Evolutionary conservation across 2,329 filamentous ascomycete genomes (phyloP).

Genomic region (Mycosphaerella sp.): DNA sequence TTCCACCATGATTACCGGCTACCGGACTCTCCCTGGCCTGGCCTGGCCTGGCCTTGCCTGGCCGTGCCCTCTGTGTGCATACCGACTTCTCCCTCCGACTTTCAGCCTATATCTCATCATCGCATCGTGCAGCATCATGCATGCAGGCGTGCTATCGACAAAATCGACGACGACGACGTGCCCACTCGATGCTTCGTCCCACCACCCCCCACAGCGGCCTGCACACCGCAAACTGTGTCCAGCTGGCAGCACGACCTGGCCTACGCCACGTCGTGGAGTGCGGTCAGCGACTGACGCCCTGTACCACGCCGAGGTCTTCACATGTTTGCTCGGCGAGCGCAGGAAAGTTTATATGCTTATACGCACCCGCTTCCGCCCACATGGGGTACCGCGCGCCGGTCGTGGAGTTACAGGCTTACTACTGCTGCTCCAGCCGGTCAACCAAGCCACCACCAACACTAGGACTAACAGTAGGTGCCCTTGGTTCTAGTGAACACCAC

Average conservation of each 20-base stretch:
- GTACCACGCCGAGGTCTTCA: slow-evolving; percentile 6
- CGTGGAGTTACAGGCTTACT: slow-evolving; percentile 5
- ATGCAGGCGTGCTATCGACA: not conserved
- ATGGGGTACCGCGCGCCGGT: not conserved
- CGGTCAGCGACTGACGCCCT: not conserved
- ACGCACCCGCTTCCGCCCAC: not conserved
- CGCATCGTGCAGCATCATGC: not conserved
- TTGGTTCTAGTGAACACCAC: no score
- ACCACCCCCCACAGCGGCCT: not conserved
- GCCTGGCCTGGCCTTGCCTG: not conserved
- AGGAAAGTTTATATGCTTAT: slow-evolving; percentile 8
- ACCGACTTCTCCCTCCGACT: not conserved
- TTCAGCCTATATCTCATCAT: slow-evolving; percentile 1
- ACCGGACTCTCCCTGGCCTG: not conserved
- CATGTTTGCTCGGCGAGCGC: slow-evolving; percentile 5
- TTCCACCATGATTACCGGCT: not conserved
- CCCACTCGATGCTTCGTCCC: no score
- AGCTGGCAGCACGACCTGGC: not conserved
- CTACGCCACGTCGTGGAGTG: not conserved
- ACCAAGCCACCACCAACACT: not conserved
- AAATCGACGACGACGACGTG: not conserved
- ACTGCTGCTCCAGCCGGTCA: not conserved
- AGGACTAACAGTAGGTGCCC: no score
- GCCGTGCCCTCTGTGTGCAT: not conserved
- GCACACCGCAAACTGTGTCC: not conserved